Percentiles rank a stretch among this genome's conserved stretches.
Conservation (phyloP, 352 stramenopile genomes). For the Globisporangium yorkense region DNA sequence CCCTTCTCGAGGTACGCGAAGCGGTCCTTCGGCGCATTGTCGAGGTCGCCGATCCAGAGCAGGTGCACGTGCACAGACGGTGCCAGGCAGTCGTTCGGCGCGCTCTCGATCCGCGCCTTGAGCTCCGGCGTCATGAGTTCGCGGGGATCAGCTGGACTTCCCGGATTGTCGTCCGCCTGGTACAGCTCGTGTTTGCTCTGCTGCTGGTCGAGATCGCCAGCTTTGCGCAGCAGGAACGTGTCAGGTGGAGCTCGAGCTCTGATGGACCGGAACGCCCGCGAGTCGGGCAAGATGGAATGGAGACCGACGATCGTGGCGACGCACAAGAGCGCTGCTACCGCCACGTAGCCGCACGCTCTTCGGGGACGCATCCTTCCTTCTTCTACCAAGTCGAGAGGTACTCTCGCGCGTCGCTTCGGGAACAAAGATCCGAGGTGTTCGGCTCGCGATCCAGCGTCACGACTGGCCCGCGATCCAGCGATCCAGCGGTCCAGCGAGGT, state of each 20-base stretch:
- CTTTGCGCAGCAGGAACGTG: background rate
- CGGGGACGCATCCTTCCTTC: too few relatives aligned
- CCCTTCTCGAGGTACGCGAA: constrained; percentile 3
- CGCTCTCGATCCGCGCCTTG: constrained; percentile 3
- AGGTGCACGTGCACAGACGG: constrained; percentile 9
- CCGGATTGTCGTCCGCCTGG: background rate
- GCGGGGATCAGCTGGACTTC: background rate
- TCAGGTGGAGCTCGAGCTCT: background rate
- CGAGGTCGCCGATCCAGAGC: constrained; percentile 15
- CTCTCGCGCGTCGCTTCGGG: background rate
- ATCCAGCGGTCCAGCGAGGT: too few relatives aligned
- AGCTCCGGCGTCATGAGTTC: constrained; percentile 6
- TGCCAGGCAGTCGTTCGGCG: background rate
- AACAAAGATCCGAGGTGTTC: background rate
- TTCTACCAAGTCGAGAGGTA: too few relatives aligned
- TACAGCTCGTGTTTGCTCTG: background rate
- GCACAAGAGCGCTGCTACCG: background rate
- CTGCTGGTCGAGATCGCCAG: background rate
- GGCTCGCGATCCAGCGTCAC: too few relatives aligned
- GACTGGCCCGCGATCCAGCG: too few relatives aligned
- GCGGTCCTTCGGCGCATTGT: background rate
- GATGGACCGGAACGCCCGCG: background rate
- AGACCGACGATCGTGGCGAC: background rate
- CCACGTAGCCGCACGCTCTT: background rate
- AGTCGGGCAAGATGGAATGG: background rate